Base-by-base conservation (phyloP, 1,284 basidiomycete genomes). In the Cutaneotrichosporon spelunceum region DNA sequence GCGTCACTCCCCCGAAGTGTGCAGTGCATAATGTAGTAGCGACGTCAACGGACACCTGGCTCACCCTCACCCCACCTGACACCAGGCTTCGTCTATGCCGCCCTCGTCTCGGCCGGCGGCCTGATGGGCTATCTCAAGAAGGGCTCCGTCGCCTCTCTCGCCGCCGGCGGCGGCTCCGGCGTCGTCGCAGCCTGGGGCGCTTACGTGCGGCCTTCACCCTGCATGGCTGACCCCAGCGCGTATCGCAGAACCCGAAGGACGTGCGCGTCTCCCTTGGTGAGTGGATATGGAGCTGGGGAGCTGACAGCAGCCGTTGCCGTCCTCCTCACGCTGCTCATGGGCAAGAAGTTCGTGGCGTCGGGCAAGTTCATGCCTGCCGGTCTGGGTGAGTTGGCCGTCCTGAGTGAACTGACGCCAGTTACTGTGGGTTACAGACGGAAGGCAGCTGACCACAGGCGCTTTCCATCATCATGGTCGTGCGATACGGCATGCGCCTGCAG, bases 291-390 rank as follows among this genome's bases (percentile, higher is more conserved):
- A 30, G 16, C 30, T 4, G 45, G 7, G 10, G 39, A 48, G 21
- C 50, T 48, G 21, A 21, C 34, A 14, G 9, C 57, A 75, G 73
- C 47, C 30, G 68, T 69, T 30, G 62, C 72, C 14, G 53, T 60
- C 1, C 21, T 64, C 24, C 61, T 75, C 13, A 63, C 64, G 26
- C 27, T 67, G 10, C 27, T 73, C 39, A 75, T 77, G 74, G 66
- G 70, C 24, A 65, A 60, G 44, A 62, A 71, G 21, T 72, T 73
- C 61, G 47, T 64, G 16, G 65, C 67, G 57, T 68, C 68, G 39
- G 59, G 69, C 48, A 77, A 77, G 66, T 74, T 77, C 57, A 75
- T 75, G 73, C 75, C 75, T 13, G 72, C 75, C 10, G 75, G 75
- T 47, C 56, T 77, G 57, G 68, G 74, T 74, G 56, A 66, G 74